Base-by-base conservation (phyloP, 176 grass and related monocot genomes). In the Paspalum vaginatum region DNA sequence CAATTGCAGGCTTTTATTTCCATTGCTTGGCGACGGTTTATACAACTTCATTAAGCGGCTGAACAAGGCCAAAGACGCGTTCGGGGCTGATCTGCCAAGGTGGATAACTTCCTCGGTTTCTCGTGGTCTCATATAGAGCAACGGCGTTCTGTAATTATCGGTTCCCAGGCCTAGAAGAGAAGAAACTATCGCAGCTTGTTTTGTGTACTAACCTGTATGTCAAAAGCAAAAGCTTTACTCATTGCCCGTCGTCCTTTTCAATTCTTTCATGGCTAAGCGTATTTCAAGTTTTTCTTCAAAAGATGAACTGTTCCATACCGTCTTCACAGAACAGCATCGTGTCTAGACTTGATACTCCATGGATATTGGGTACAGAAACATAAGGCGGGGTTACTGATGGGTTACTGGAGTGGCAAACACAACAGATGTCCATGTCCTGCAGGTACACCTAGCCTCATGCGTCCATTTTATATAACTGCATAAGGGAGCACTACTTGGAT, bases 31-130 rank as follows among this genome's bases (percentile, higher is more conserved):
- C 43, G 92, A 94, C 26, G 92, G 92, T 65, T 53, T 94, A 16
- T 94, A 94, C 74, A 94, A 94, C 77, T 94, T 94, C 14, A 50
- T 88, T 43, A 94, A 94, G 80, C 88, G 8, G 85, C 13, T 92
- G 49, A 85, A 98, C 74, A 94, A 90, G 77, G 83, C 68, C 0
- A 94, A 91, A 27, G 83, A 92, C 38, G 85, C 85, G 12, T 98
- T 92, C 48, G 91, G 95, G 95, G 20, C 68, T 98, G 80, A 98
- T 98, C 12, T 98, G 95, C 71, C 56, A 89, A 70, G 75, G 87
- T 89, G 70, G 87, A 85, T 27, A 65, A 21, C 50, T 81, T 89
- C 87, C 76, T 89, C 48, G 25, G 27, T 2, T n/a, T 80, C 11
- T 70, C 68, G 25, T 72, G 58, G 41, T 65, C 50, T 16, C 57